Evolutionary conservation across 164 flowering plant genomes (phyloP).

Genomic region (Vitis labrusca): DNA sequence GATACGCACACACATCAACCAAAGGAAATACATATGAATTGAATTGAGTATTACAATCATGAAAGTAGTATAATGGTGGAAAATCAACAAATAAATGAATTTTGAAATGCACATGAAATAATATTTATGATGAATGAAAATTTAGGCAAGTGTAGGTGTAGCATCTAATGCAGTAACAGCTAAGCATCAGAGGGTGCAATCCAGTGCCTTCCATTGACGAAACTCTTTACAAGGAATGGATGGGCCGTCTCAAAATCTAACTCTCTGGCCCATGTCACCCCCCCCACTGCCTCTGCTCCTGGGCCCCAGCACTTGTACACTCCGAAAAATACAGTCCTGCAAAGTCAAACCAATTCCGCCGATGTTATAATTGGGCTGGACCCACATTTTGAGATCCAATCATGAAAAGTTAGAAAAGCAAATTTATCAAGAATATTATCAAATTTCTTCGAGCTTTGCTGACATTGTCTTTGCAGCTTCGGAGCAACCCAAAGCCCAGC

Average conservation of each 20-base stretch:
- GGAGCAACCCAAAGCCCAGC: too few relatives aligned
- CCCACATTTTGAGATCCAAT: neutral
- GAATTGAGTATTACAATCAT: neutral
- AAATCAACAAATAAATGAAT: neutral
- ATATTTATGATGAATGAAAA: too few relatives aligned
- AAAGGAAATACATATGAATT: too few relatives aligned
- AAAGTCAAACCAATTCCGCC: neutral
- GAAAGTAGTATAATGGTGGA: neutral
- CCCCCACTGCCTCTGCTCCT: slow-evolving; percentile 61
- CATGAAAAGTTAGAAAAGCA: neutral
- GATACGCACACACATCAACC: too few relatives aligned
- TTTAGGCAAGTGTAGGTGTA: too few relatives aligned
- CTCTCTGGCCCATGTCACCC: slow-evolving; percentile 80
- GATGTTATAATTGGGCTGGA: neutral
- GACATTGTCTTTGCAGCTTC: neutral
- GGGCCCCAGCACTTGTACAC: slow-evolving; percentile 92
- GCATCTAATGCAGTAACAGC: neutral
- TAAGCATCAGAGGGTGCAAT: slow-evolving; percentile 73
- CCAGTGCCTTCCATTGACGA: slow-evolving; percentile 95
- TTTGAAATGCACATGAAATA: neutral
- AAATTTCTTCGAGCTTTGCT: too few relatives aligned
- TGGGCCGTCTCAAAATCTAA: slow-evolving; percentile 70
- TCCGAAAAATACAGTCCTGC: slow-evolving; percentile 83
- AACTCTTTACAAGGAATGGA: slow-evolving; percentile 81
- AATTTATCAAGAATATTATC: neutral